These are phyloP conservation scores for Boletus holoroseus DNA, from an alignment of 1,284 basidiomycete species.

Conservation along the genomic window DNA sequence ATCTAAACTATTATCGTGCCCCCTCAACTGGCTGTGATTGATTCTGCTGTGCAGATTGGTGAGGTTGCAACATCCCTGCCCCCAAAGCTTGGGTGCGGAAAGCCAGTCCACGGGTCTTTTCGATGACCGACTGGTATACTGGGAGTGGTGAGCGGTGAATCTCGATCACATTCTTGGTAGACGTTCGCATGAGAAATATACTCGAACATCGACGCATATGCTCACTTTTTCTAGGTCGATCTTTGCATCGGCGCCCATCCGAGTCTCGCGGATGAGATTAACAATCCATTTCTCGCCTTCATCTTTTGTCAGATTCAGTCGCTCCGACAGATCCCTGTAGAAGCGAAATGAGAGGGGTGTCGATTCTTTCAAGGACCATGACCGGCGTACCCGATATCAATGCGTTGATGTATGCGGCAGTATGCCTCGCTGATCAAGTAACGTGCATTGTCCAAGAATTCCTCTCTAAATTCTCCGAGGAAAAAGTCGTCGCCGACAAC, in stretches of 20 bases:
- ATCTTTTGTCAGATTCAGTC: conserved; percentile 85
- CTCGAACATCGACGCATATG: not conserved
- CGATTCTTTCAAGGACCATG: not conserved
- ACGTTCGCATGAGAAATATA: conserved; percentile 10
- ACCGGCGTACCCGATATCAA: conserved; percentile 80
- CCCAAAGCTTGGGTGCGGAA: conserved; percentile 89
- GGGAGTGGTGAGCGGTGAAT: conserved; percentile 88
- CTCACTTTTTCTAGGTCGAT: conserved; percentile 90
- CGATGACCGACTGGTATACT: conserved; percentile 92
- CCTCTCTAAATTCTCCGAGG: conserved; percentile 82
- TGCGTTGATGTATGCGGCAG: conserved; percentile 94
- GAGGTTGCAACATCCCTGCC: conserved; percentile 68
- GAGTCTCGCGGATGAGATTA: conserved; percentile 94
- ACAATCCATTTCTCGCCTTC: conserved; percentile 99
- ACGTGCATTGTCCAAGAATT: conserved; percentile 93
- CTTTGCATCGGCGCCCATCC: conserved; percentile 93
- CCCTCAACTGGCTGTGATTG: conserved; percentile 33
- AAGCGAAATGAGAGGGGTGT: not conserved
- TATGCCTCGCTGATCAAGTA: conserved; percentile 96
- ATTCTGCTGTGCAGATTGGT: conserved; percentile 34
- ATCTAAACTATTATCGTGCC: conserved; percentile 21
- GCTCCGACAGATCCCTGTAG: conserved; percentile 80
- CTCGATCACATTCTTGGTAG: conserved; percentile 82
- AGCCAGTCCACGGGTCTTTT: conserved; percentile 89
- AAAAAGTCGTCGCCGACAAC: conserved; percentile 94